phyloP scores from a whole-genome alignment of 208 protist genomes.

The Leishmania guyanensis region DNA sequence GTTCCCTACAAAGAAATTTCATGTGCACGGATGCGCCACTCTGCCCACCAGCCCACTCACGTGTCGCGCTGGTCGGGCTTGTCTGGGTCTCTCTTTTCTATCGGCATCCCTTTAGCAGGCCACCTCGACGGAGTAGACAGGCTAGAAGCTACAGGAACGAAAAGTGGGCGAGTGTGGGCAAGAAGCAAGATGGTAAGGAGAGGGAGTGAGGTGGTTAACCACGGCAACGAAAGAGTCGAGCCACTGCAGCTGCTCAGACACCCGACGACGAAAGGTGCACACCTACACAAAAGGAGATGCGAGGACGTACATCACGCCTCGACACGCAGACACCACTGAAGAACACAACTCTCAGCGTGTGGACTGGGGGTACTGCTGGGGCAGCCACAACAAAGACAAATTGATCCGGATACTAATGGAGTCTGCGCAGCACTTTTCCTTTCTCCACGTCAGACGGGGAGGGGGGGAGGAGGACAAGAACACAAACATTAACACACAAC shows the following conservation, averaged over 20 bases:
- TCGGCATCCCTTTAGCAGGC: not conserved
- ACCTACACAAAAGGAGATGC: not conserved
- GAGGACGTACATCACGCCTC: not conserved
- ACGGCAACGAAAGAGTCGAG: not conserved
- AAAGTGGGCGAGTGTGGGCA: not conserved
- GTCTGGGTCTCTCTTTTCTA: not conserved
- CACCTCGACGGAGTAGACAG: not conserved
- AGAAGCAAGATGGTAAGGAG: not conserved
- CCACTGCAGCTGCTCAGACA: not conserved
- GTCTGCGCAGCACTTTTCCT: not conserved
- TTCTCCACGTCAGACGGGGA: not conserved
- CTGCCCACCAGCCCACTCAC: too few relatives aligned
- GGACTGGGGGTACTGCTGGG: too few relatives aligned
- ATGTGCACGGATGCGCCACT: not conserved
- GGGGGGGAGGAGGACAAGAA: not conserved
- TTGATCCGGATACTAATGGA: not conserved
- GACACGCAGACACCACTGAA: not conserved
- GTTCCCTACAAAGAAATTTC: not conserved
- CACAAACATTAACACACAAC: not conserved
- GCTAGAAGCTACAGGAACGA: not conserved
- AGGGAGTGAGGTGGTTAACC: not conserved
- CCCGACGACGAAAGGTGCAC: not conserved
- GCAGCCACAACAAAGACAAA: not conserved
- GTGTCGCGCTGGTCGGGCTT: not conserved
- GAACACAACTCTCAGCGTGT: not conserved